These are phyloP conservation scores for Tubosaeta sp. DNA, from an alignment of 768 basidiomycete genomes.

Conservation along the genomic window DNA sequence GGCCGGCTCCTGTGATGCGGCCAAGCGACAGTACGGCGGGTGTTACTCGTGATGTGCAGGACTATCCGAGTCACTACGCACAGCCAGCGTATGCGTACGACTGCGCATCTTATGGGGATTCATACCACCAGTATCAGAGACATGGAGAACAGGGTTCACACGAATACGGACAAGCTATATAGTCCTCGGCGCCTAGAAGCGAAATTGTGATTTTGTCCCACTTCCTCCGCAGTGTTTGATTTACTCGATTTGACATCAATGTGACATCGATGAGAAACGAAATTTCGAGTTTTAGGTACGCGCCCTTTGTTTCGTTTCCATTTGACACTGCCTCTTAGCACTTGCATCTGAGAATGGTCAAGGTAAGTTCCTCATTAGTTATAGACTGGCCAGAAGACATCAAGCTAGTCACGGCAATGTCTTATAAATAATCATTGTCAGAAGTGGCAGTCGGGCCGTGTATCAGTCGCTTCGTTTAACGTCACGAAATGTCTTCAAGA, in stretches of 20 bases:
- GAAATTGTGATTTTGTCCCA: constrained; percentile 14
- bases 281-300: constrained; percentile 4
- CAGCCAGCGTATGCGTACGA: constrained; percentile 26
- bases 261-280: constrained; percentile 1
- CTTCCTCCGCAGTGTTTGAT: constrained; percentile 22
- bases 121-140: constrained; percentile 27
- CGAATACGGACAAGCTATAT: constrained; percentile 33
- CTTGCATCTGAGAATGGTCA: not conserved
- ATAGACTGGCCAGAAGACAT: not conserved
- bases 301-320: not conserved
- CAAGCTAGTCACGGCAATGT: not conserved
- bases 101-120: constrained; percentile 26
- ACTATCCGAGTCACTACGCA: constrained; percentile 30
- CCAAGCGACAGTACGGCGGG: constrained; percentile 31
- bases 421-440: not conserved
- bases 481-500: not conserved
- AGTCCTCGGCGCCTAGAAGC: constrained; percentile 13
- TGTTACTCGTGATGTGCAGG: constrained; percentile 38
- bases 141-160: constrained; percentile 26
- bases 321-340: not conserved
- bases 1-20: constrained; percentile 34
- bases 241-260: constrained; percentile 21
- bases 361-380: not conserved
- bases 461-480: not conserved
- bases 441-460: not conserved